Evolutionary conservation across 2,329 filamentous ascomycete species (phyloP).

Genomic region (Aspergillus sp.): DNA sequence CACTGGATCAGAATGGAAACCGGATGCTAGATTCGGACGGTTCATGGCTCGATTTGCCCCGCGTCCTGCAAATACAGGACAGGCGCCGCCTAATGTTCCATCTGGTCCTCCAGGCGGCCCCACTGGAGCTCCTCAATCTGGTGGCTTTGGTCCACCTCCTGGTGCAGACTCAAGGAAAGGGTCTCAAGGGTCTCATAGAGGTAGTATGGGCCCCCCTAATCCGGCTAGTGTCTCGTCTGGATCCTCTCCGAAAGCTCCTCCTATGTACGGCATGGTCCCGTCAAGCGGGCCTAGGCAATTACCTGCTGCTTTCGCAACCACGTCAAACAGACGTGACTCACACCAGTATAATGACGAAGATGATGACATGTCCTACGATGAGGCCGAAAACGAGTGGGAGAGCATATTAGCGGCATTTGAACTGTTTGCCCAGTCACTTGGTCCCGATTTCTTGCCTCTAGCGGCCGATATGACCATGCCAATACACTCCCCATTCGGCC

Average conservation of each 20-base stretch:
- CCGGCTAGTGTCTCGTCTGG: constrained; percentile 11
- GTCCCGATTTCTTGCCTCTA: constrained; percentile 74
- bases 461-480: constrained; percentile 65
- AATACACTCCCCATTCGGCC: constrained; percentile 73
- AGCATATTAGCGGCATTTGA: constrained; percentile 44
- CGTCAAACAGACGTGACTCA: constrained; percentile 22
- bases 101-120: constrained; percentile 13
- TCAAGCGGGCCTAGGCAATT: constrained; percentile 40
- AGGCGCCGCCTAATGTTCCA: constrained; percentile 5
- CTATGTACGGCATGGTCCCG: constrained; percentile 52
- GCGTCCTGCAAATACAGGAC: not conserved
- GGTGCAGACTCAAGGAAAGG: not conserved
- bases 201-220: not conserved
- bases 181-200: not conserved
- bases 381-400: constrained; percentile 77
- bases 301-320: constrained; percentile 54
- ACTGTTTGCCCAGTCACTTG: constrained; percentile 58
- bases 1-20: constrained; percentile 58
- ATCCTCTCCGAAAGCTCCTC: constrained; percentile 27
- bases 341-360: constrained; percentile 52
- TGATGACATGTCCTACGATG: constrained; percentile 63
- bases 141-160: not conserved
- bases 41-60: constrained; percentile 34
- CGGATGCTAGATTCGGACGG: constrained; percentile 50
- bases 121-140: constrained; percentile 1